Base-by-base conservation (phyloP, 139 green algal species). In the Pleodorina starrii region DNA sequence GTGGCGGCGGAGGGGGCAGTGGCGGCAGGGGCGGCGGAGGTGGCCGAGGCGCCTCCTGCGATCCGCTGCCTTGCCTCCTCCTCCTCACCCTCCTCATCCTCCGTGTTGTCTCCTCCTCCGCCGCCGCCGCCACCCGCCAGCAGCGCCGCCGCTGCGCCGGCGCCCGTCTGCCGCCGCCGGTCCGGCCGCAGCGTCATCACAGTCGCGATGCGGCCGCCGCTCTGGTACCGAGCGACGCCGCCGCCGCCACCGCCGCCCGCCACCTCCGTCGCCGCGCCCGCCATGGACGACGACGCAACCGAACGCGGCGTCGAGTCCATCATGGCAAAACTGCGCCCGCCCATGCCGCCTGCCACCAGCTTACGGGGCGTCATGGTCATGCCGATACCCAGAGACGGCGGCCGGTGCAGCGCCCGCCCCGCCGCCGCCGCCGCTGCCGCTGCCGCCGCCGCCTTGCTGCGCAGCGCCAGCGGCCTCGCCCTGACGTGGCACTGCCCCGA, bases 401-500 rank as follows among this genome's bases (percentile, higher is more conserved):
- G 27, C 10, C 63, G 43, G 19, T n/a, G 42, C 5, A 19, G 27
- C 40, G 43, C 35, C 1, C 72, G 72, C n/a, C 16, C 35, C 48
- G 36, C 69, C 38, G 19, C 69, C 36, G 21, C 16, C 12, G 43
- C 29, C 19, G 38, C 42, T n/a, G 40, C 35, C 48, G 36, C 69
- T 32, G 19, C 69, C 36, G 21, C 16, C 12, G 43, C 29, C 19
- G 38, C 42, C 23, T 76, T 76, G 23, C 36, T 1, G 1, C 72
- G 72, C 42, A 38, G 6, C 5, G 84, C 32, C 27, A 87, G 88
- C 16, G 88, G 78, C 16, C 74, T 68, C 0, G 91, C 91, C 7
- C 91, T 48, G 3, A 92, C 81, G 0, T 79, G 42, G 76, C 80
- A 91, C 46, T 44, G 19, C 29, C 91, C 91, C 11, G 84, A 50